Percentiles rank a stretch among this genome's conserved stretches.
These are phyloP conservation scores for Scenedesmus sp. DNA, from an alignment of 163 green algal genomes.

Conservation along the genomic window DNA sequence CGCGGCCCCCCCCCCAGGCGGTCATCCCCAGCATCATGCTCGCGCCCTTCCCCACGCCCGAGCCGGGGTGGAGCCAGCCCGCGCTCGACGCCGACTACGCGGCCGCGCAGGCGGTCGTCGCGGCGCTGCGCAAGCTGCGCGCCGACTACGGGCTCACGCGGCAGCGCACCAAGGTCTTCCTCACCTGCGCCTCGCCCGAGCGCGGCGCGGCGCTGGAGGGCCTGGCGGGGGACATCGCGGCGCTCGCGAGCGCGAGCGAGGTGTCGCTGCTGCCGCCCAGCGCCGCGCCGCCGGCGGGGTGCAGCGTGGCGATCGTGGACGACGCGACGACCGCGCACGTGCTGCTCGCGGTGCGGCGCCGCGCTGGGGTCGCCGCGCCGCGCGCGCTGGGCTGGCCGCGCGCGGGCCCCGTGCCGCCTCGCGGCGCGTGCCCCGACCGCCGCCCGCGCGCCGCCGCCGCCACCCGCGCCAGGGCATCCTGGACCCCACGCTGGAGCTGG, in stretches of 20 bases:
- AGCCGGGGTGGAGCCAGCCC: slow-evolving; percentile 61
- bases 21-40: slow-evolving; percentile 84
- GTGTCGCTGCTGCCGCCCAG: slow-evolving; percentile 67
- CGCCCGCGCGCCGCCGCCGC: too few relatives aligned
- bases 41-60: slow-evolving; percentile 75
- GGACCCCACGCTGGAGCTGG: slow-evolving; percentile 88
- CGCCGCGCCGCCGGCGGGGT: slow-evolving; percentile 71
- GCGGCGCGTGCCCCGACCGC: too few relatives aligned
- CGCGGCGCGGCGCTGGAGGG: slow-evolving; percentile 28
- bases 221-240: slow-evolving; percentile 65
- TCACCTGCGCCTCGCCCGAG: slow-evolving; percentile 57
- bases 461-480: slow-evolving; percentile 87
- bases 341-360: slow-evolving; percentile 55
- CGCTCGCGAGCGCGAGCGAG: slow-evolving; percentile 67
- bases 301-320: slow-evolving; percentile 88
- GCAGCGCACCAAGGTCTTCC: slow-evolving; percentile 69
- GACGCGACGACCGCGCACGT: slow-evolving; percentile 74
- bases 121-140: slow-evolving; percentile 64
- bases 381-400: too few relatives aligned
- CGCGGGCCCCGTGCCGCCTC: too few relatives aligned
- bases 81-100: slow-evolving; percentile 72
- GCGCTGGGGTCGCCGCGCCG: too few relatives aligned
- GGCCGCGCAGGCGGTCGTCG: slow-evolving; percentile 44
- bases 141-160: slow-evolving; percentile 75
- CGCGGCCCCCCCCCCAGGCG: slow-evolving; percentile 5